These are phyloP conservation scores for Mycena kentingensis DNA, from an alignment of 768 basidiomycete species.

Conservation along the genomic window DNA sequence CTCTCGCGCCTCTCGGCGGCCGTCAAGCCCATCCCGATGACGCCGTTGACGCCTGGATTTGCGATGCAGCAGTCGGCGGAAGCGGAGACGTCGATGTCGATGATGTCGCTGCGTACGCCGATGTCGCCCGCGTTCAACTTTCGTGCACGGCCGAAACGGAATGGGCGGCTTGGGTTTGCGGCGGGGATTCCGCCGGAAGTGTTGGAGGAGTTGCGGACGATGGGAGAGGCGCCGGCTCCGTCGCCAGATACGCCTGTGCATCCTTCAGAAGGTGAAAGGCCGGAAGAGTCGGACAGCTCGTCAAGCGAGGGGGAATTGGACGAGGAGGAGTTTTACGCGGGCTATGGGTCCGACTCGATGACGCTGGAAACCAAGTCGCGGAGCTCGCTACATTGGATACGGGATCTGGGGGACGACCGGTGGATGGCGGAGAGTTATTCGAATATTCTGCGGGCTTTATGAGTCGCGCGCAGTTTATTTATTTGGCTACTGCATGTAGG, in stretches of 20 bases:
- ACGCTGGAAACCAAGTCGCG: not conserved
- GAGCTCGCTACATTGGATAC: slow-evolving; percentile 3
- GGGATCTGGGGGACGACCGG: slow-evolving; percentile 10
- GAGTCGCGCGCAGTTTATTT: not conserved
- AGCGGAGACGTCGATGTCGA: too few species aligned
- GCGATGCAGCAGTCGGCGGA: not conserved
- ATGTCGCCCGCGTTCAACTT: not conserved
- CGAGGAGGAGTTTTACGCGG: slow-evolving; percentile 2
- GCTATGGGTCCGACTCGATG: slow-evolving; percentile 7
- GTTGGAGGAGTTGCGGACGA: slow-evolving; percentile 5
- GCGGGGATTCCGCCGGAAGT: slow-evolving; percentile 3
- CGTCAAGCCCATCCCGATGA: not conserved
- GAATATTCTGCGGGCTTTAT: slow-evolving; percentile 6
- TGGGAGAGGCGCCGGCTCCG: not conserved
- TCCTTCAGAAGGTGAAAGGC: not conserved
- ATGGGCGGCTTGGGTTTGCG: slow-evolving; percentile 10
- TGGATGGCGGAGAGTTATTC: slow-evolving; percentile 16
- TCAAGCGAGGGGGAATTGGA: not conserved
- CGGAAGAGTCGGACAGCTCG: not conserved
- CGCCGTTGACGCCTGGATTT: not conserved
- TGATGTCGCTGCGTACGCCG: slow-evolving; percentile 4
- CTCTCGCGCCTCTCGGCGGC: not conserved
- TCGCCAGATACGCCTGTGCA: not conserved
- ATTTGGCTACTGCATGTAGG: too few species aligned
- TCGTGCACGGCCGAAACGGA: not conserved